Conservation (phyloP, 768 basidiomycete genomes). For the Mycena olivaceomarginata region DNA sequence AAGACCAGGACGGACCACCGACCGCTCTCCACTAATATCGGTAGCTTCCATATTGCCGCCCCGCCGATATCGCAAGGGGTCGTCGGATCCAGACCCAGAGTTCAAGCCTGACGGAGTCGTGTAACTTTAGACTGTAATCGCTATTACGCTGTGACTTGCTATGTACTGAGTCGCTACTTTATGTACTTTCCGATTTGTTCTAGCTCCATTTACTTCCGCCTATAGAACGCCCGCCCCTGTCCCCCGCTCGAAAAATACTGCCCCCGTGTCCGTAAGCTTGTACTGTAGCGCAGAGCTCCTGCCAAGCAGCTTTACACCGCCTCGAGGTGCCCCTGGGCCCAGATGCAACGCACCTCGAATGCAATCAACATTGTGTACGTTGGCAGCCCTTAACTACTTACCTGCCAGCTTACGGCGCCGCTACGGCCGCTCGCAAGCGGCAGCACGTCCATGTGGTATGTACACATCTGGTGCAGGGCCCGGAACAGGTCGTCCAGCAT, state of each 20-base stretch:
- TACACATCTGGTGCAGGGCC: conserved; percentile 75
- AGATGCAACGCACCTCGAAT: conserved; percentile 76
- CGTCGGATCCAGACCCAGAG: not conserved
- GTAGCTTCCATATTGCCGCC: conserved; percentile 36
- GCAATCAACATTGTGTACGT: not conserved
- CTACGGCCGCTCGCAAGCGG: conserved; percentile 86
- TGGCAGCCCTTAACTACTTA: conserved; percentile 50
- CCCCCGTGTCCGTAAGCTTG: conserved; percentile 78
- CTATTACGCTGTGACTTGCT: not conserved
- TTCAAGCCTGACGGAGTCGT: not conserved
- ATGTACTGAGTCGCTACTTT: not conserved
- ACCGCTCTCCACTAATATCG: conserved; percentile 17
- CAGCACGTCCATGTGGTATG: conserved; percentile 83
- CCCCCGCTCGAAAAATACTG: conserved; percentile 84
- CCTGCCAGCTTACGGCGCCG: conserved; percentile 88
- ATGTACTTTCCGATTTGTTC: too few species aligned
- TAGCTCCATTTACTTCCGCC: not conserved
- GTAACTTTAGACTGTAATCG: not conserved
- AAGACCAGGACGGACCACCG: not conserved
- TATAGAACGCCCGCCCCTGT: conserved; percentile 74
- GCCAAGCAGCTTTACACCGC: conserved; percentile 64
- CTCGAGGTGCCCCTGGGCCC: conserved; percentile 63
- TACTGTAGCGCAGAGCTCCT: conserved; percentile 81
- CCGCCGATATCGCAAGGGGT: not conserved
- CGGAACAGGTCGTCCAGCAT: conserved; percentile 73